phyloP scores from a whole-genome alignment of 2,329 filamentous ascomycete genomes.

The Aaosphaeria pasadenensis region DNA sequence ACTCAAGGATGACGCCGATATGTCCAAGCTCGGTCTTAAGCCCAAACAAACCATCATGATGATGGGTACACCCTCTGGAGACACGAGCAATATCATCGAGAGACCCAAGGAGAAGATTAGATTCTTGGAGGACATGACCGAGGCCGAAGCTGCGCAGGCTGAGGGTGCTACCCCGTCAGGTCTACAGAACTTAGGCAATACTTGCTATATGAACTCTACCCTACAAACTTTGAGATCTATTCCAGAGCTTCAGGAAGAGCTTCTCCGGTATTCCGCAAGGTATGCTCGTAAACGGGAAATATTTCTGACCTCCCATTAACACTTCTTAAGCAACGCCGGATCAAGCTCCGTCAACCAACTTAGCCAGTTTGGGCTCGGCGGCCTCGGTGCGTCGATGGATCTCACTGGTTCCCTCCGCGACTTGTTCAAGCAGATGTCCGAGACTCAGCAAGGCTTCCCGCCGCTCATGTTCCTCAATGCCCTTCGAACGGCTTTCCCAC shows the following conservation, averaged over 20 bases:
- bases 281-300: conserved; percentile 10
- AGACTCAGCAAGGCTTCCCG: conserved; percentile 83
- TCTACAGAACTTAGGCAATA: conserved; percentile 90
- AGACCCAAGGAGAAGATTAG: conserved; percentile 75
- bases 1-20: conserved; percentile 89
- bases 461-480: conserved; percentile 80
- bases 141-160: conserved; percentile 80
- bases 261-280: conserved; percentile 59
- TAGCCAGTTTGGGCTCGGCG: conserved; percentile 55
- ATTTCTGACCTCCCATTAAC: background rate
- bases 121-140: conserved; percentile 97
- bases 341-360: conserved; percentile 31
- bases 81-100: conserved; percentile 59
- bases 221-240: conserved; percentile 87
- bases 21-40: conserved; percentile 82
- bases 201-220: conserved; percentile 97
- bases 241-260: conserved; percentile 81
- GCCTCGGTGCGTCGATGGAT: conserved; percentile 62
- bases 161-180: conserved; percentile 85
- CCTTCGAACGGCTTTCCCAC: conserved; percentile 76
- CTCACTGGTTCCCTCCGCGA: conserved; percentile 74
- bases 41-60: conserved; percentile 87
- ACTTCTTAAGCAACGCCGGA: conserved; percentile 15
- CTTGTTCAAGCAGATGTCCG: conserved; percentile 83
- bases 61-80: conserved; percentile 83